Base-by-base conservation (phyloP, 176 grass and related monocot species). In the Panicum miliaceum region DNA sequence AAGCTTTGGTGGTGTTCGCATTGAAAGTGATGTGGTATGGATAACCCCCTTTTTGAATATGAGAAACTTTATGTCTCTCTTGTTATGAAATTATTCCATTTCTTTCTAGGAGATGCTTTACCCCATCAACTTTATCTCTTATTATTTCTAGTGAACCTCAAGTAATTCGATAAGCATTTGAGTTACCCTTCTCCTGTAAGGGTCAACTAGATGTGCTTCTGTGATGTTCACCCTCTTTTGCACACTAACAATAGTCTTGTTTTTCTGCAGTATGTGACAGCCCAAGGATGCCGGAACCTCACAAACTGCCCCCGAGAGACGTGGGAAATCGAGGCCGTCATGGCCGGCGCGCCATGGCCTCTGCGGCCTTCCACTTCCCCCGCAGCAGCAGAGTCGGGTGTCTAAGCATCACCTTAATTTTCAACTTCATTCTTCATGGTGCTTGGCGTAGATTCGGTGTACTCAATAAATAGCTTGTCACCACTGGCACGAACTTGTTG, bases 11-110 rank as follows among this genome's bases (percentile, higher is more conserved):
- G 96, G 96, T 76, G 89, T 98, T 79, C 87, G 90, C 40, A 98
- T 98, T 75, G 96, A 95, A 95, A 98, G 96, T 85, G 82, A 93
- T 86, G 82, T 98, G 92, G 92, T 98, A 95, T 88, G 91, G 0
- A 56, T 90, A 75, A 23, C 60, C 29, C 68, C 69, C 58, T 59
- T 50, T 25, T 72, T 71, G 46, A 35, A 53, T 81, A 51, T 2
- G n/a, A 73, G 37, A 16, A 75, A 54, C 50, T 52, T 52, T 15
- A 15, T 52, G 50, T 5, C 16, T 52, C 13, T 4, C 50, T 18
- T 52, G 19, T 52, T 18, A 52, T 52, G 50, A 18, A 52, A 19
- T 52, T 52, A 19, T 52, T 54, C 52, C 18, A 54, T 54, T 54
- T 54, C 18, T 54, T 54, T 54, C 52, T 54, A 54, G 52, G 5